Evolutionary conservation across 1,284 basidiomycete species (phyloP), one percentile per base, ranked within the genome.

Genomic region (Anthracocystis setariae): DNA sequence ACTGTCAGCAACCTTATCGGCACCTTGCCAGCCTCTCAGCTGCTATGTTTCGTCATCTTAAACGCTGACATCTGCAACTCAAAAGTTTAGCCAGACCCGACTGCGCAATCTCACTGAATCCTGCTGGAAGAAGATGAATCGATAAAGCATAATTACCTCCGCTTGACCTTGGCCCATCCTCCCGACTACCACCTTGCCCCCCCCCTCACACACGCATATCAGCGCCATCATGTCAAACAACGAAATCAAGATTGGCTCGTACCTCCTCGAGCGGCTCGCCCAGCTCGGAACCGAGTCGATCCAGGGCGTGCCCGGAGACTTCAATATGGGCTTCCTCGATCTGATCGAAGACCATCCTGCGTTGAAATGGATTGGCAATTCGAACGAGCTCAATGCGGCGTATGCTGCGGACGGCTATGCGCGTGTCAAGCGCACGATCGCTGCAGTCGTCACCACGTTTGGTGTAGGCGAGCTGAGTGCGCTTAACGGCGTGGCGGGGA

Each of bases 361-460:
- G 10, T 88, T 97, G 42, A 85, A 91, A 21, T 97, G 94, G 94
- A 87, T 66, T 35, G 94, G 94, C 21, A 81, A 79, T 66, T 72
- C 77, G 13, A 93, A 94, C 83, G 93, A 83, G 86, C 73, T 82
- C 49, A 84, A 84, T 51, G 81, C 83, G 0, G 69, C 92, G 0
- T 96, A 96, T 82, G 93, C 93, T n/a, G 92, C 92, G 0, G 94
- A 98, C 80, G 94, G 94, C 20, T 96, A 96, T 80, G 91, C 94
- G 27, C 88, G 94, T 52, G 89, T 73, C 45, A 74, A 74, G 48
- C 40, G 48, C 17, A 73, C 64, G 21, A 24, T 73, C 29, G 46
- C 64, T n/a, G 68, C 71, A 55, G 35, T 69, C 0, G 76, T 80
- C 37, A 83, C 85, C 12, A 94, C 92, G 1, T 94, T 93, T 74